Evolutionary conservation across 2,329 filamentous ascomycete genomes (phyloP).

Genomic region (Didymella keratinophila): DNA sequence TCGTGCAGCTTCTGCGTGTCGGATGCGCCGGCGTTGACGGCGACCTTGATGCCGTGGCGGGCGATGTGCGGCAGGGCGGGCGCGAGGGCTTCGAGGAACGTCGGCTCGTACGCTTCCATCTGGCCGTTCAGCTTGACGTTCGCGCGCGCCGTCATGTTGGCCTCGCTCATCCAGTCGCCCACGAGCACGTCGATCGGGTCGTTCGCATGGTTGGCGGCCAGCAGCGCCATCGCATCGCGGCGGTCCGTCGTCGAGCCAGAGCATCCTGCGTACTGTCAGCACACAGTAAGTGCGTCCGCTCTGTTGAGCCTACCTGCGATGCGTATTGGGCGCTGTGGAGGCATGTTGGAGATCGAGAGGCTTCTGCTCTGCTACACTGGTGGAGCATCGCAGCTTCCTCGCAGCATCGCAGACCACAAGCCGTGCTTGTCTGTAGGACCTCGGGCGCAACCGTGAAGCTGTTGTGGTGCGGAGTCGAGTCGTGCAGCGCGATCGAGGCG

Average conservation of each 20-base stretch:
- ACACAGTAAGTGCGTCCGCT: neutral
- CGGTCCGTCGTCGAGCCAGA: constrained; percentile 45
- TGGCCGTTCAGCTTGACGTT: constrained; percentile 34
- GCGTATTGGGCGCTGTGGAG: constrained; percentile 27
- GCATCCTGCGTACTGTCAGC: constrained; percentile 30
- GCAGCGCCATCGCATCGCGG: constrained; percentile 42
- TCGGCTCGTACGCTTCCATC: constrained; percentile 58
- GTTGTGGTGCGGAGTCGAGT: neutral
- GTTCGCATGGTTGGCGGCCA: constrained; percentile 38
- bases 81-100: constrained; percentile 60
- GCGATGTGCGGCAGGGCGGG: constrained; percentile 49
- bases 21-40: constrained; percentile 46
- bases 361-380: neutral
- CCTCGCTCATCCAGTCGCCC: constrained; percentile 46
- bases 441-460: constrained; percentile 16
- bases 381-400: constrained; percentile 7
- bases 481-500: neutral
- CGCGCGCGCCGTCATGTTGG: constrained; percentile 41
- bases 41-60: constrained; percentile 45
- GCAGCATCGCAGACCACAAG: neutral
- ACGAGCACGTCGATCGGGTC: constrained; percentile 46
- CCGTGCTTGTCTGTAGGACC: constrained; percentile 2
- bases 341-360: constrained; percentile 23
- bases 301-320: constrained; percentile 30
- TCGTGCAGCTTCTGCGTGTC: constrained; percentile 41